Percentiles rank a stretch among this genome's conserved stretches.
phyloP scores from a whole-genome alignment of 2,329 filamentous ascomycete genomes.

The Graphilbum sp. region DNA sequence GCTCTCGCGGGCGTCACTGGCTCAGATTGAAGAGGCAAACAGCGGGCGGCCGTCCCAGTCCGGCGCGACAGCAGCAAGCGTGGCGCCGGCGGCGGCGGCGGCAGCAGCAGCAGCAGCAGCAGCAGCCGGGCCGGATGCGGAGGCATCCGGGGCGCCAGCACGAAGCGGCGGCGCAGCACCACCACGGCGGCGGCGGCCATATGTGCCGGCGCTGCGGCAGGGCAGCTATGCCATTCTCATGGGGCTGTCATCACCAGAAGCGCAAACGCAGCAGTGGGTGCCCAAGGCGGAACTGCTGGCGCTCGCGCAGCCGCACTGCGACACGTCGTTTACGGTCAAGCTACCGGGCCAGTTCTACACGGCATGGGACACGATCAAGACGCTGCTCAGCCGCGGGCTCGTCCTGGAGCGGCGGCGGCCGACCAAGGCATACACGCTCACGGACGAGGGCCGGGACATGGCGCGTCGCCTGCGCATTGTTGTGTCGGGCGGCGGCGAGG shows the following conservation, averaged over 20 bases:
- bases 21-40: neutral
- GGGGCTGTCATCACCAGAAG: conserved; percentile 43
- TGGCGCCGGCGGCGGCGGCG: conserved; percentile 3
- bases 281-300: conserved; percentile 54
- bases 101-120: conserved; percentile 19
- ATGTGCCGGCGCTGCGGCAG: conserved; percentile 57
- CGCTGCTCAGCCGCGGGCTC: conserved; percentile 53
- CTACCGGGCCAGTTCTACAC: conserved; percentile 59
- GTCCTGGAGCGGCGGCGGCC: conserved; percentile 57
- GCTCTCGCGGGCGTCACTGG: neutral
- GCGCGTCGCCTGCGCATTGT: conserved; percentile 45
- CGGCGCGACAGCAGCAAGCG: neutral
- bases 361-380: conserved; percentile 73
- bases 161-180: conserved; percentile 8
- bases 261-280: conserved; percentile 38
- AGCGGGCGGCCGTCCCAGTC: no score
- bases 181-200: conserved; percentile 44
- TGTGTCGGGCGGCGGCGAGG: neutral
- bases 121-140: neutral
- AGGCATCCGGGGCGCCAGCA: no score
- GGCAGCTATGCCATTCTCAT: conserved; percentile 59
- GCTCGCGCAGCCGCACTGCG: conserved; percentile 53
- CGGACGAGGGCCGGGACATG: conserved; percentile 65
- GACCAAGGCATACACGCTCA: conserved; percentile 50
- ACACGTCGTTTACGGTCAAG: conserved; percentile 52